Evolutionary conservation across 108 stramenopile species (phyloP).

Genomic region (Pseudonitzschia pungens): DNA sequence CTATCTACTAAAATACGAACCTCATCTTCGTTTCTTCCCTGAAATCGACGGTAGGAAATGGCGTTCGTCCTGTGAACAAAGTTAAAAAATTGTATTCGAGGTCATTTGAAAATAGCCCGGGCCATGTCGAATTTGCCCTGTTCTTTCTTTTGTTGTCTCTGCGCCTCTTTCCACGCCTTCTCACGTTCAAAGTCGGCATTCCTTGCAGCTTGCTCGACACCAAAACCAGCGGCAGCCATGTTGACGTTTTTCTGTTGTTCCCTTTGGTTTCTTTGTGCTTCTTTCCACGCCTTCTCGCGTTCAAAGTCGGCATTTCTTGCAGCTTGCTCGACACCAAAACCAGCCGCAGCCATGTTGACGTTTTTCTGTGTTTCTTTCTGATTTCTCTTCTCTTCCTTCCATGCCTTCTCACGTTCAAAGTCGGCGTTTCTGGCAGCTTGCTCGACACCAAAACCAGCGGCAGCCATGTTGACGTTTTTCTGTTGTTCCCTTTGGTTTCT

Average conservation of each 20-base stretch:
- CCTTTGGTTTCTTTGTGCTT: slow-evolving; percentile 20
- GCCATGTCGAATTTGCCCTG: slow-evolving; percentile 24
- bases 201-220: slow-evolving; percentile 33
- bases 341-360: slow-evolving; percentile 42
- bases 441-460: slow-evolving; percentile 34
- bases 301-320: slow-evolving; percentile 32
- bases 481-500: slow-evolving; percentile 21
- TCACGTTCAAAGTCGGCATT: slow-evolving; percentile 38
- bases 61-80: not conserved
- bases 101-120: slow-evolving; percentile 15
- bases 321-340: slow-evolving; percentile 37
- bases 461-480: slow-evolving; percentile 42
- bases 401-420: slow-evolving; percentile 33
- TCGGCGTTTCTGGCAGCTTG: slow-evolving; percentile 38
- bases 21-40: not conserved
- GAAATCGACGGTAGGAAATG: not conserved
- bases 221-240: slow-evolving; percentile 41
- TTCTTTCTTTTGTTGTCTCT: slow-evolving; percentile 23
- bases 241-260: slow-evolving; percentile 30
- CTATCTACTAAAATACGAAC: too few relatives aligned
- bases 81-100: not conserved
- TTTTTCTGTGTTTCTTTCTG: slow-evolving; percentile 25
- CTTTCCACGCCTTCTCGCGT: slow-evolving; percentile 29
- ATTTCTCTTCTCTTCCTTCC: slow-evolving; percentile 22
- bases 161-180: slow-evolving; percentile 31